Conservation (phyloP, 139 green algal genomes). For the Tetradesmus obliquus region DNA sequence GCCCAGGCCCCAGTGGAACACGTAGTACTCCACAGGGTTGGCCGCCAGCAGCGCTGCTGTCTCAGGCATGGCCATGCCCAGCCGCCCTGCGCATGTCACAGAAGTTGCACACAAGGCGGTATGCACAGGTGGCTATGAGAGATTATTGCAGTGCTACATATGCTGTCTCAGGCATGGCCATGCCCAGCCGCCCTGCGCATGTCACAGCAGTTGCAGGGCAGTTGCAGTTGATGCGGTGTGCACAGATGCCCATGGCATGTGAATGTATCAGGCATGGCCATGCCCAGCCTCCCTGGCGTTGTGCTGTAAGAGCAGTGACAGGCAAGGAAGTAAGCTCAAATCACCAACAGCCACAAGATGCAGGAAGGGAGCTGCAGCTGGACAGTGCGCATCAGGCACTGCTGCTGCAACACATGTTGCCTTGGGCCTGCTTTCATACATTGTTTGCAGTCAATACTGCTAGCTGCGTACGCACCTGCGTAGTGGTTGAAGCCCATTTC, state of each 20-base stretch:
- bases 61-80: constrained; percentile 34
- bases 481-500: constrained; percentile 34
- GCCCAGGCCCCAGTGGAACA: constrained; percentile 33
- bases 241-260: background rate
- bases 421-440: too few relatives aligned
- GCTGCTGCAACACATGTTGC: background rate
- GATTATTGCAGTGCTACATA: background rate
- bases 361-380: background rate
- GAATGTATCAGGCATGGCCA: constrained; percentile 31
- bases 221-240: background rate
- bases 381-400: background rate
- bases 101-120: background rate
- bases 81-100: constrained; percentile 2
- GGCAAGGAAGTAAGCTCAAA: background rate
- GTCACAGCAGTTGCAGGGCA: constrained; percentile 11
- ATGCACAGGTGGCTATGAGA: too few relatives aligned
- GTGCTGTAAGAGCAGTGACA: background rate
- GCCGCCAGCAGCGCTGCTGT: constrained; percentile 9
- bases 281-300: constrained; percentile 13
- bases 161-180: constrained; percentile 32
- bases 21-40: constrained; percentile 26
- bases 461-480: background rate
- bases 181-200: constrained; percentile 14
- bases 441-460: too few relatives aligned
- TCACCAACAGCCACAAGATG: background rate